Evolutionary conservation across 108 stramenopile genomes (phyloP).

Genomic region (Skeletonema costatum): DNA sequence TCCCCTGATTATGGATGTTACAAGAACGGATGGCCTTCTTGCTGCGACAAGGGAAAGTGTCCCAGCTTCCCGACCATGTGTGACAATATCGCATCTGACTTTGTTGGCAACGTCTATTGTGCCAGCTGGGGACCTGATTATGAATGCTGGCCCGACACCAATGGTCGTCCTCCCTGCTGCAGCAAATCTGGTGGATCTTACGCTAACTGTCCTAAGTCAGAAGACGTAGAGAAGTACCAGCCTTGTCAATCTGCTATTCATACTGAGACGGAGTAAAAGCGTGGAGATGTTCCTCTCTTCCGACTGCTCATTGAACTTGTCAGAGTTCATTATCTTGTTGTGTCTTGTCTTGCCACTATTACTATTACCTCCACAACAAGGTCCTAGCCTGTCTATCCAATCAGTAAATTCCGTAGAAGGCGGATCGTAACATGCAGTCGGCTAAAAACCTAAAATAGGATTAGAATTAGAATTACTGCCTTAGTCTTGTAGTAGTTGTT

Average conservation of each 20-base stretch:
- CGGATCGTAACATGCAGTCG: too few species aligned
- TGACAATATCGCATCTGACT: background rate
- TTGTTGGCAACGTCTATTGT: background rate
- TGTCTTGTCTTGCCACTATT: background rate
- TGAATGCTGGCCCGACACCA: background rate
- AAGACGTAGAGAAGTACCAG: background rate
- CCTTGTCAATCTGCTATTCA: background rate
- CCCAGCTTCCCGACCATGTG: background rate
- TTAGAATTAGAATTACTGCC: background rate
- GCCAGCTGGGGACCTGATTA: background rate
- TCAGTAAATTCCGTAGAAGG: background rate
- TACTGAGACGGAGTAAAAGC: background rate
- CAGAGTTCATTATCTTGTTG: background rate
- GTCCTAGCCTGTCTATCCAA: background rate
- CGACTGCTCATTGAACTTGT: background rate
- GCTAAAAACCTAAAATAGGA: too few species aligned
- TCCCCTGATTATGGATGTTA: background rate
- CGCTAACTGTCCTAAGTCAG: background rate
- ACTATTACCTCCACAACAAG: background rate
- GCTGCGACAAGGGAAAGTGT: background rate
- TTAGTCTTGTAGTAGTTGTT: too few species aligned
- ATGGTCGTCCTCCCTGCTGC: background rate
- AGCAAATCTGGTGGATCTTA: background rate
- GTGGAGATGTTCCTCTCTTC: background rate
- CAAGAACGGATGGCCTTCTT: background rate